A percentile compares a stretch with the other conserved stretches of the same genome.
Evolutionary conservation across 2,329 filamentous ascomycete genomes (phyloP).

Genomic region (Pleoardoris graminearum): DNA sequence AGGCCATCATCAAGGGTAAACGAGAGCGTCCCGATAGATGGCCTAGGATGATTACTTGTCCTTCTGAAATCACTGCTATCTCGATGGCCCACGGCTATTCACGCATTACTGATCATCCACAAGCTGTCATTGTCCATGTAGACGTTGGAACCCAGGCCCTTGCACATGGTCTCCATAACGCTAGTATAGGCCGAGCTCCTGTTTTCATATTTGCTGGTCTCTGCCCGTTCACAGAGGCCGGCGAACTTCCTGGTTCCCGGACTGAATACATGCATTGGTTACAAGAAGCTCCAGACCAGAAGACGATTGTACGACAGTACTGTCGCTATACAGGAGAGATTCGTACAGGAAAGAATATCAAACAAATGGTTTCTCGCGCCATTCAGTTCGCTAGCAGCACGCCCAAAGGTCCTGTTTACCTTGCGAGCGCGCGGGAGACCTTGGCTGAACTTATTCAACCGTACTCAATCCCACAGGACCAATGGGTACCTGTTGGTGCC

Average conservation of each 20-base stretch:
- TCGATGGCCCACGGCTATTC: constrained; percentile 23
- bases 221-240: constrained; percentile 50
- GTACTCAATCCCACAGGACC: constrained; percentile 20
- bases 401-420: constrained; percentile 27
- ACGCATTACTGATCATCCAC: constrained; percentile 64
- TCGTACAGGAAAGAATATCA: constrained; percentile 30
- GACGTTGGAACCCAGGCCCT: constrained; percentile 72
- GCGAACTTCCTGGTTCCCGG: constrained; percentile 46
- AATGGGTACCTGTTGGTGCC: constrained; percentile 20
- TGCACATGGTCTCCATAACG: constrained; percentile 69
- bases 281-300: constrained; percentile 50
- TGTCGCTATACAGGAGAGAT: constrained; percentile 38
- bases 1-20: constrained; percentile 26
- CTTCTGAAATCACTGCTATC: constrained; percentile 22
- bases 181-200: constrained; percentile 23
- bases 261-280: constrained; percentile 50
- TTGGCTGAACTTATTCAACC: constrained; percentile 20
- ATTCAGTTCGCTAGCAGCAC: constrained; percentile 32
- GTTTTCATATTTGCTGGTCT: constrained; percentile 52
- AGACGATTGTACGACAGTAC: constrained; percentile 43
- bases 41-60: constrained; percentile 22
- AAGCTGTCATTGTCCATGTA: constrained; percentile 75
- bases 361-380: constrained; percentile 29
- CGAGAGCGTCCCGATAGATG: constrained; percentile 17
- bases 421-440: constrained; percentile 20